Conservation (phyloP, 2,329 filamentous ascomycete species). For the Botryotinia narcissicola region DNA sequence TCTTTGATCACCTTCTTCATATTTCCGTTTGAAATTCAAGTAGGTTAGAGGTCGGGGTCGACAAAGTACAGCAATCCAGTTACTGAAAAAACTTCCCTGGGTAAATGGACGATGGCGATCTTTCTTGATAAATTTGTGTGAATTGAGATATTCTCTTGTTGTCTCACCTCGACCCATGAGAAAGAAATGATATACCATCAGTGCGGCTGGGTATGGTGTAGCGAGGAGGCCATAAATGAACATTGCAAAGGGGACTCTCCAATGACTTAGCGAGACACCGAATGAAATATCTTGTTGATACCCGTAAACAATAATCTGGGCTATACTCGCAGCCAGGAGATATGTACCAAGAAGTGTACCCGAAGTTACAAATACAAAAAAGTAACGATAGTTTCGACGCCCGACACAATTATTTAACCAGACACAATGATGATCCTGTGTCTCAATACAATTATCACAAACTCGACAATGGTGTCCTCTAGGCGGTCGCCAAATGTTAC, state of each 20-base stretch:
- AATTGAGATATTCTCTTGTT: constrained; percentile 92
- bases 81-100: constrained; percentile 70
- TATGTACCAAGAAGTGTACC: constrained; percentile 75
- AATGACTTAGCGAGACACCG: constrained; percentile 62
- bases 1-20: constrained; percentile 79
- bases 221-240: constrained; percentile 76
- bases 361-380: constrained; percentile 85
- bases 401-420: constrained; percentile 99
- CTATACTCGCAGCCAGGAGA: constrained; percentile 73
- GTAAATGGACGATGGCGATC: constrained; percentile 91
- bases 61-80: constrained; percentile 78
- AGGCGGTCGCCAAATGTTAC: constrained; percentile 94
- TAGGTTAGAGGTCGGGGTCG: constrained; percentile 86
- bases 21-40: constrained; percentile 76
- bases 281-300: constrained; percentile 65
- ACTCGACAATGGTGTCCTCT: constrained; percentile 94
- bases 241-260: constrained; percentile 83
- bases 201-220: constrained; percentile 75
- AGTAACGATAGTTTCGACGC: constrained; percentile 95
- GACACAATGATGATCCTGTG: constrained; percentile 95
- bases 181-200: constrained; percentile 88
- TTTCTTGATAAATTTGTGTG: constrained; percentile 88
- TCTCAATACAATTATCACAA: constrained; percentile 96
- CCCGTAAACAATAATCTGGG: constrained; percentile 74
- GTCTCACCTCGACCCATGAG: constrained; percentile 89